Evolutionary conservation across 148 eudicot genomes (phyloP).

Genomic region (Chenopodium berlandieri): DNA sequence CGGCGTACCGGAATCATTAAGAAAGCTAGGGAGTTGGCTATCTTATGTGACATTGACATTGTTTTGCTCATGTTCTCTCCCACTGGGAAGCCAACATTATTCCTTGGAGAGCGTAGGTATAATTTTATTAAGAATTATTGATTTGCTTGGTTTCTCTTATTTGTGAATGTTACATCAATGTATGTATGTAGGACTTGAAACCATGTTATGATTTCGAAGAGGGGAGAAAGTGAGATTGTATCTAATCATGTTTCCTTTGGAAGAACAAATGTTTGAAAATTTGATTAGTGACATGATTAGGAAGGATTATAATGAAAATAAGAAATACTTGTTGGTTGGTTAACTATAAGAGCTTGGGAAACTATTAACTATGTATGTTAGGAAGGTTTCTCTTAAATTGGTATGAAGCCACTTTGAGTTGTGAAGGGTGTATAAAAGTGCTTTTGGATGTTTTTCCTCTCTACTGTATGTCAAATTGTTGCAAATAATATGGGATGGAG

Average conservation of each 20-base stretch:
- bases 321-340: too few species aligned
- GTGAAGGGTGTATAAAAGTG: background rate
- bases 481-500: too few species aligned
- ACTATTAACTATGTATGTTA: background rate
- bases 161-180: background rate
- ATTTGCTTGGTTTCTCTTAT: background rate
- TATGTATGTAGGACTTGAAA: too few species aligned
- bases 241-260: background rate
- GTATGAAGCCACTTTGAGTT: background rate
- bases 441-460: background rate
- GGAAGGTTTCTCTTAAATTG: background rate
- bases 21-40: slow-evolving; percentile 70
- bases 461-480: too few species aligned
- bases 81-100: slow-evolving; percentile 66
- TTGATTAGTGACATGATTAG: background rate
- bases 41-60: slow-evolving; percentile 72
- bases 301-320: background rate
- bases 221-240: background rate
- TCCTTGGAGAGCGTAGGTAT: slow-evolving; percentile 75
- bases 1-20: slow-evolving; percentile 66
- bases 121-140: background rate
- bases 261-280: background rate
- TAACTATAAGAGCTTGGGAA: too few species aligned
- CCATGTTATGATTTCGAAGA: background rate
- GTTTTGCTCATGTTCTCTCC: slow-evolving; percentile 76